These are phyloP conservation scores for Phytophthora idaei DNA, from an alignment of 352 stramenopile species.

Conservation along the genomic window DNA sequence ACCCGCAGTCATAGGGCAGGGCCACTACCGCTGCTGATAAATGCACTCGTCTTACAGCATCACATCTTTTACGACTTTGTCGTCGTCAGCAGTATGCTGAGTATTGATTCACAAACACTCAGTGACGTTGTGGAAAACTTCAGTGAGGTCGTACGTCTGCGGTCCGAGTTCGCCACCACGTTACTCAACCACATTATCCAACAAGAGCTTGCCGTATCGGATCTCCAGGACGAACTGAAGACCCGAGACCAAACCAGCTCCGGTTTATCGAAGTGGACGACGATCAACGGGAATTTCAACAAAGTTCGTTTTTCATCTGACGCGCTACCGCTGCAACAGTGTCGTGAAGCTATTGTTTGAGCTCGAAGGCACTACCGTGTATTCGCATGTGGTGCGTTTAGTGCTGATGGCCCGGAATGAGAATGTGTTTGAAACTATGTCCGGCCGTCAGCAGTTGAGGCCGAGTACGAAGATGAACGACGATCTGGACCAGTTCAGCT, in stretches of 20 bases:
- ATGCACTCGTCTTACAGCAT: conserved; percentile 54
- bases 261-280: conserved; percentile 52
- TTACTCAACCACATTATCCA: conserved; percentile 34
- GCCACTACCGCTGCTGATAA: conserved; percentile 48
- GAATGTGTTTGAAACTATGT: conserved; percentile 7
- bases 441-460: conserved; percentile 7
- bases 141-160: conserved; percentile 54
- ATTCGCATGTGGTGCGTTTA: conserved; percentile 49
- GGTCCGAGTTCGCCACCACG: conserved; percentile 49
- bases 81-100: conserved; percentile 55
- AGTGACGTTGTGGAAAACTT: conserved; percentile 70
- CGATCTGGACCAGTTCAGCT: conserved; percentile 19
- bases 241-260: conserved; percentile 25
- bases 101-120: conserved; percentile 54
- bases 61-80: conserved; percentile 69
- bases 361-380: conserved; percentile 40
- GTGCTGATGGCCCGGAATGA: conserved; percentile 38
- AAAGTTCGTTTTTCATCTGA: conserved; percentile 51
- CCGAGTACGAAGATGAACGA: conserved; percentile 30
- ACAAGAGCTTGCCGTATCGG: conserved; percentile 21
- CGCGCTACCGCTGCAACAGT: conserved; percentile 63
- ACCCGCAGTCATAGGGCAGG: conserved; percentile 44
- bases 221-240: conserved; percentile 42
- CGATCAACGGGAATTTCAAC: conserved; percentile 46
- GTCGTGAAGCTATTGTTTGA: conserved; percentile 63